These are phyloP conservation scores for Phycomyces nitens DNA, from an alignment of 192 early-diverging fungal species.

Conservation along the genomic window DNA sequence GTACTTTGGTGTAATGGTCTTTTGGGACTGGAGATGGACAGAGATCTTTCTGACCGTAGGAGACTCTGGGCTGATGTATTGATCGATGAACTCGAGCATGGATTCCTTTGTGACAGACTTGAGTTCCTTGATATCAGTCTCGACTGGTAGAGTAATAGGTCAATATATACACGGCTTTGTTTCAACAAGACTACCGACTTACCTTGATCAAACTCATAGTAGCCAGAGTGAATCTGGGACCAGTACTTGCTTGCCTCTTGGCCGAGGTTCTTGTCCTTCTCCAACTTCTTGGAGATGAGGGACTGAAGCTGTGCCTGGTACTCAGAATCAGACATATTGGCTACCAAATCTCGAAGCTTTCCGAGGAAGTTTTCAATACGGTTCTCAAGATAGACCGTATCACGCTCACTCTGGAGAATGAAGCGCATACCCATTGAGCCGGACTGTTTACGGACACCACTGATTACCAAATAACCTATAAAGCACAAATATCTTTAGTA, in stretches of 20 bases:
- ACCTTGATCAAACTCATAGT: constrained; percentile 84
- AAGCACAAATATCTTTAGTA: neutral
- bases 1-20: constrained; percentile 11
- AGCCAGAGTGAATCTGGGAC: constrained; percentile 69
- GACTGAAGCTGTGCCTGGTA: constrained; percentile 75
- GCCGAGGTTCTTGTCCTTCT: constrained; percentile 84
- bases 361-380: constrained; percentile 78
- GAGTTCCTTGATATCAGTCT: constrained; percentile 60
- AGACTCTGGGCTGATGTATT: constrained; percentile 53
- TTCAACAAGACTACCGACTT: too few relatives aligned
- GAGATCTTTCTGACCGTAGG: constrained; percentile 56
- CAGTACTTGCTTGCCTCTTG: constrained; percentile 75
- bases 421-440: constrained; percentile 77
- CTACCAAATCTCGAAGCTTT: constrained; percentile 45
- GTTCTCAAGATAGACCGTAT: constrained; percentile 75
- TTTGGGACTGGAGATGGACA: constrained; percentile 63
- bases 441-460: constrained; percentile 67
- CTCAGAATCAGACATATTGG: constrained; percentile 65
- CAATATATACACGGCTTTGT: too few relatives aligned
- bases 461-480: constrained; percentile 72
- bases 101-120: constrained; percentile 39
- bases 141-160: constrained; percentile 26
- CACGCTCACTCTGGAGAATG: constrained; percentile 84
- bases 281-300: constrained; percentile 66
- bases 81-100: constrained; percentile 58